Conservation (phyloP, 1,139 yeast genomes). For the Geotrichum bryndzae region DNA sequence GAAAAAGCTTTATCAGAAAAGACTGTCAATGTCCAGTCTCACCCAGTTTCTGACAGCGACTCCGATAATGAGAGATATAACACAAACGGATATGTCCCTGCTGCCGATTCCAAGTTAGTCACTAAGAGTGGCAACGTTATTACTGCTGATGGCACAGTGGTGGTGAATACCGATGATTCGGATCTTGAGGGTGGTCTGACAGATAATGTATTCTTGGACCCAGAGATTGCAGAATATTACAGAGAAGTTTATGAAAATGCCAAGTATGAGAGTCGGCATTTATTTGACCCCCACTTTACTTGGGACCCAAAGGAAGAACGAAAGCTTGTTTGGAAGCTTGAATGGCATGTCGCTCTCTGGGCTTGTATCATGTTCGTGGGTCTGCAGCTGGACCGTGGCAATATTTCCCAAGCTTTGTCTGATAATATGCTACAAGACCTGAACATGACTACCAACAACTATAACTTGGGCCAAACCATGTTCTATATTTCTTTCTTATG, state of each 20-base stretch:
- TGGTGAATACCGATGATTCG: conserved; percentile 1
- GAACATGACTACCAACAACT: conserved; percentile 44
- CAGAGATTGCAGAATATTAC: conserved; percentile 41
- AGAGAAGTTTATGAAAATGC: conserved; percentile 39
- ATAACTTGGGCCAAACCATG: conserved; percentile 45
- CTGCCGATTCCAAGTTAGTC: conserved; percentile 10
- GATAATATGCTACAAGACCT: conserved; percentile 46
- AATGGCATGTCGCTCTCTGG: conserved; percentile 42
- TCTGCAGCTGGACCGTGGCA: conserved; percentile 49
- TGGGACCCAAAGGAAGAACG: conserved; percentile 47
- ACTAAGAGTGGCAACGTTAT: conserved; percentile 22
- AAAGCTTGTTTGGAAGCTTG: conserved; percentile 39
- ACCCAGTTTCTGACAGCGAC: not conserved
- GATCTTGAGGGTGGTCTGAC: not conserved
- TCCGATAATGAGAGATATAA: not conserved
- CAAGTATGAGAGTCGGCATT: conserved; percentile 42
- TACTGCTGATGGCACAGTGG: conserved; percentile 22
- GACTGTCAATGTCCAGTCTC: not conserved
- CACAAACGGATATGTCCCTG: conserved; percentile 2
- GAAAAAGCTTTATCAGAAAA: not conserved
- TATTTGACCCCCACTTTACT: conserved; percentile 44
- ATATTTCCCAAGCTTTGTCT: conserved; percentile 46
- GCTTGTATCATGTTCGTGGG: conserved; percentile 47
- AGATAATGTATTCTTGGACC: conserved; percentile 33
- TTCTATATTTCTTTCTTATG: conserved; percentile 41